Conservation (phyloP, 2,329 filamentous ascomycete genomes). For the Pseudogymnoascus sp. region DNA sequence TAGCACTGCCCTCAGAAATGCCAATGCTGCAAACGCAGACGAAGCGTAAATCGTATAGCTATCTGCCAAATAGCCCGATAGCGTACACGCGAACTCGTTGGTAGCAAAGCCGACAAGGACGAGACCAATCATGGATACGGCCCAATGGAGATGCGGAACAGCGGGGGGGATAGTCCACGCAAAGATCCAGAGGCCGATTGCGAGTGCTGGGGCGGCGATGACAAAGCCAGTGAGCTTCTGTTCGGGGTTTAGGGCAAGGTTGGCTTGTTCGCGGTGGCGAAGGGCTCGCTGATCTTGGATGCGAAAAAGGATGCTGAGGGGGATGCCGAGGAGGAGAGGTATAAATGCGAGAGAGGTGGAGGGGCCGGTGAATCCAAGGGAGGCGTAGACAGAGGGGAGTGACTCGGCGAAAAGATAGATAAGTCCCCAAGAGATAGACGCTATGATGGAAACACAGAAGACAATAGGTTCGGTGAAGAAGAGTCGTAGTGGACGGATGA, state of each 20-base stretch:
- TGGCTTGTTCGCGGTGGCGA: slow-evolving; percentile 19
- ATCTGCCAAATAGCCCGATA: slow-evolving; percentile 38
- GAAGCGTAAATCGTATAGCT: slow-evolving; percentile 37
- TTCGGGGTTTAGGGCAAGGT: slow-evolving; percentile 31
- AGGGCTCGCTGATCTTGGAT: slow-evolving; percentile 34
- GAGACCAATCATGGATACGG: slow-evolving; percentile 34
- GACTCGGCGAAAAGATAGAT: slow-evolving; percentile 42
- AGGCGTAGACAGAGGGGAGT: slow-evolving; percentile 32
- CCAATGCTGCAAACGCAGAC: slow-evolving; percentile 36
- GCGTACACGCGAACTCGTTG: slow-evolving; percentile 36
- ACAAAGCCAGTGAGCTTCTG: slow-evolving; percentile 41
- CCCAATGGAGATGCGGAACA: slow-evolving; percentile 29
- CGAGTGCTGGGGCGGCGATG: slow-evolving; percentile 36
- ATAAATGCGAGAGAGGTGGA: slow-evolving; percentile 35
- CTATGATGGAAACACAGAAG: slow-evolving; percentile 36
- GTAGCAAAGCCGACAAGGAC: slow-evolving; percentile 39
- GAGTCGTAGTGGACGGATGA: slow-evolving; percentile 34
- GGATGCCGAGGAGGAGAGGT: slow-evolving; percentile 33
- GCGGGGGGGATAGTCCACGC: slow-evolving; percentile 39
- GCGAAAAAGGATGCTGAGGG: slow-evolving; percentile 35
- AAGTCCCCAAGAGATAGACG: slow-evolving; percentile 35
- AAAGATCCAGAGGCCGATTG: slow-evolving; percentile 38
- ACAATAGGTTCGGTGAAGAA: slow-evolving; percentile 41
- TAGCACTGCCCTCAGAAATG: slow-evolving; percentile 32
- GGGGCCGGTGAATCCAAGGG: slow-evolving; percentile 28